Percentiles rank a stretch among this genome's conserved stretches.
Conservation (phyloP, 2,329 filamentous ascomycete species). For the Pleurostoma richardsiae region DNA sequence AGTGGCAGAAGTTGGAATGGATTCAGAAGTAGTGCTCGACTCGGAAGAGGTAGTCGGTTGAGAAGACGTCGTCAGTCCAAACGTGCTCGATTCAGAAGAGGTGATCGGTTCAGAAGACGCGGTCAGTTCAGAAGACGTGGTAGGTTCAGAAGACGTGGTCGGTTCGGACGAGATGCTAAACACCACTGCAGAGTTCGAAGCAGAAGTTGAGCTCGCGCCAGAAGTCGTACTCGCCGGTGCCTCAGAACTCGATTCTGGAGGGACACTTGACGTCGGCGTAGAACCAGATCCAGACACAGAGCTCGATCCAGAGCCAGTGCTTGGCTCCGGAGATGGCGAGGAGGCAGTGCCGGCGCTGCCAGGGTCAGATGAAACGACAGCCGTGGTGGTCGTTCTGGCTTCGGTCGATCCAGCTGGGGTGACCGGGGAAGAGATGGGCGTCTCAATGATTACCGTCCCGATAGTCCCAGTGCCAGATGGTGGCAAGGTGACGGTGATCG, state of each 20-base stretch:
- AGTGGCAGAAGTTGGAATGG: neutral
- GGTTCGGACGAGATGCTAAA: neutral
- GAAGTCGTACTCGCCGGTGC: neutral
- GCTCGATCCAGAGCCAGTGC: neutral
- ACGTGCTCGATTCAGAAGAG: neutral
- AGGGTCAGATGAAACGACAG: neutral
- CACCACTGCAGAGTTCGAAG: neutral
- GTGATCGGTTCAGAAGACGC: neutral
- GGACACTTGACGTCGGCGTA: neutral
- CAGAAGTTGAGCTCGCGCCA: neutral
- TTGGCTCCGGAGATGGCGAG: neutral
- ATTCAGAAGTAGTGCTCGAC: neutral
- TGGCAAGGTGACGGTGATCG: slow-evolving; percentile 1
- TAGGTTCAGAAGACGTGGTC: neutral
- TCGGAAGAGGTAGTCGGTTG: neutral
- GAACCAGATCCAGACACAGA: neutral
- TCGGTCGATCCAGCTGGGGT: neutral
- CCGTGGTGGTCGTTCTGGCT: neutral
- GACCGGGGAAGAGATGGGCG: neutral
- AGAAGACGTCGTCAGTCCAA: slow-evolving; percentile 1
- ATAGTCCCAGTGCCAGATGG: neutral
- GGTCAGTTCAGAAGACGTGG: neutral
- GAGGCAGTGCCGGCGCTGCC: neutral
- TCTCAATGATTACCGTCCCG: slow-evolving; percentile 2
- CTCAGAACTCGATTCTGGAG: neutral